A percentile compares a stretch with the other conserved stretches of the same genome.
Conservation (phyloP, 257 asterid species). For the Solanum habrochaites region DNA sequence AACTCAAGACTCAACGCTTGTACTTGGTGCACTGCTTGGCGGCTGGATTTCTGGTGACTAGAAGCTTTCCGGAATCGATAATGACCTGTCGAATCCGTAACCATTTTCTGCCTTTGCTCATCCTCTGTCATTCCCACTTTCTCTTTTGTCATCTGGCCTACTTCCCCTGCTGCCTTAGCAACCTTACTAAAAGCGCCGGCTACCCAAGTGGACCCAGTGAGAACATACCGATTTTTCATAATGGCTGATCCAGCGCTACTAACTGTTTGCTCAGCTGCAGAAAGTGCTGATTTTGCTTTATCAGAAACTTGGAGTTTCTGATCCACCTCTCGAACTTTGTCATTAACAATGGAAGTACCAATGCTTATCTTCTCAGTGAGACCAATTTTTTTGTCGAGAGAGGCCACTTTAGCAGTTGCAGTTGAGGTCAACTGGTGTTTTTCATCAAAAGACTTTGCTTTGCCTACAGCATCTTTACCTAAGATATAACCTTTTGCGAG, state of each 20-base stretch:
- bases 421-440: slow-evolving; percentile 77
- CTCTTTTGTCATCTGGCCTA: slow-evolving; percentile 75
- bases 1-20: slow-evolving; percentile 50
- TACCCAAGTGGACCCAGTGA: slow-evolving; percentile 81
- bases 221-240: slow-evolving; percentile 80
- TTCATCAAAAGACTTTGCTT: slow-evolving; percentile 72
- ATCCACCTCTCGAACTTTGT: slow-evolving; percentile 75
- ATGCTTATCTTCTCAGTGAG: slow-evolving; percentile 61
- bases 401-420: slow-evolving; percentile 70
- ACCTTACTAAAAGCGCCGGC: slow-evolving; percentile 72
- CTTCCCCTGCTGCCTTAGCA: slow-evolving; percentile 81
- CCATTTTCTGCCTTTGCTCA: slow-evolving; percentile 73
- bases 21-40: slow-evolving; percentile 53
- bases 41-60: slow-evolving; percentile 41
- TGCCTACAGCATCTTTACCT: slow-evolving; percentile 75
- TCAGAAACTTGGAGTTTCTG: slow-evolving; percentile 82
- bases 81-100: slow-evolving; percentile 73
- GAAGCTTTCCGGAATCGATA: slow-evolving; percentile 77
- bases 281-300: slow-evolving; percentile 74
- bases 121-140: slow-evolving; percentile 72
- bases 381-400: slow-evolving; percentile 66
- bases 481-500: slow-evolving; percentile 80
- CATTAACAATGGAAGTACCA: slow-evolving; percentile 72
- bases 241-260: slow-evolving; percentile 75
- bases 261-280: slow-evolving; percentile 81